Evolutionary conservation across 345 rosid species (phyloP).

Genomic region (Viola odorata): DNA sequence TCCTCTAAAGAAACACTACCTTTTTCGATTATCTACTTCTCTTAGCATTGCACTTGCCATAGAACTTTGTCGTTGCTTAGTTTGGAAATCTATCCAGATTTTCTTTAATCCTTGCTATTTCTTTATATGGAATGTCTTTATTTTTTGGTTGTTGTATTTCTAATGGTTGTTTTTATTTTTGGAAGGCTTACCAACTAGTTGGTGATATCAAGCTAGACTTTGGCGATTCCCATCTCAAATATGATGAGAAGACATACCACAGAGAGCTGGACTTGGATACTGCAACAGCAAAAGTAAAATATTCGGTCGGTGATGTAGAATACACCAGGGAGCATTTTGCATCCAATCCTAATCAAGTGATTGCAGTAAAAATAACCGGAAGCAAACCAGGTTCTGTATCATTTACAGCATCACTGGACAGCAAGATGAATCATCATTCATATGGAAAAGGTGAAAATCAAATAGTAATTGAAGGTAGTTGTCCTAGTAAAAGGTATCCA

Average conservation of each 20-base stretch:
- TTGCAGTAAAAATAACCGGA: slow-evolving; percentile 58
- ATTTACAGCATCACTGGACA: slow-evolving; percentile 57
- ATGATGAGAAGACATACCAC: slow-evolving; percentile 53
- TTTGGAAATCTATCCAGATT: background rate
- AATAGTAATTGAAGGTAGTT: slow-evolving; percentile 62
- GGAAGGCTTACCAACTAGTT: slow-evolving; percentile 77
- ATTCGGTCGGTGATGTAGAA: slow-evolving; percentile 52
- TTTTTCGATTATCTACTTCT: no score
- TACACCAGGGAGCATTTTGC: slow-evolving; percentile 68
- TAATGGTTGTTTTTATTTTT: slow-evolving; percentile 13
- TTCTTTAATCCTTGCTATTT: background rate
- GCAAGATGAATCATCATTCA: slow-evolving; percentile 51
- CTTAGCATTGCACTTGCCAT: background rate
- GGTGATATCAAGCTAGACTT: slow-evolving; percentile 81
- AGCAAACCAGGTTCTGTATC: slow-evolving; percentile 60
- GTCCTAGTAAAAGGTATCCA: slow-evolving; percentile 53
- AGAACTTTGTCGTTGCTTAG: background rate
- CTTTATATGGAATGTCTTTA: background rate
- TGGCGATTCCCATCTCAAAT: slow-evolving; percentile 59
- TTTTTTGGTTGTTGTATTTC: background rate
- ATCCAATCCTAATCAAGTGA: slow-evolving; percentile 64
- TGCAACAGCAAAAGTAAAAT: slow-evolving; percentile 63
- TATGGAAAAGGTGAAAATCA: slow-evolving; percentile 41
- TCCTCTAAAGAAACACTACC: slow-evolving; percentile 1
- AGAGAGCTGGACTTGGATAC: slow-evolving; percentile 89